A percentile compares a stretch with the other conserved stretches of the same genome.
Evolutionary conservation across 2,329 filamentous ascomycete genomes (phyloP).

Genomic region (Aspergillus sp.): DNA sequence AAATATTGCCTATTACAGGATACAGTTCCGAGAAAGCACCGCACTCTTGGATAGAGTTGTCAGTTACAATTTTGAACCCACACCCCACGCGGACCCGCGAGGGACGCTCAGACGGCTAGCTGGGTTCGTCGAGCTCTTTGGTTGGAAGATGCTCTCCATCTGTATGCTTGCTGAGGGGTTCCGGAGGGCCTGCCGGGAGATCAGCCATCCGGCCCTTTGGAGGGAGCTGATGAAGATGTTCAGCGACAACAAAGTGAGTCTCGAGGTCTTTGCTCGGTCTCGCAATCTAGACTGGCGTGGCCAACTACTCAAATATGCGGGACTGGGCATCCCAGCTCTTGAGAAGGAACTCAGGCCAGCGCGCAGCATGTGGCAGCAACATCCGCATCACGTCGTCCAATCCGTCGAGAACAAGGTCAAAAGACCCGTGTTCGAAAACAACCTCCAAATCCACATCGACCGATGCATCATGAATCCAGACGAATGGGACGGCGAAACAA

Average conservation of each 20-base stretch:
- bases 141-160: conserved; percentile 35
- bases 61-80: background rate
- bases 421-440: conserved; percentile 13
- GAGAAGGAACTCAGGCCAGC: background rate
- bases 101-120: background rate
- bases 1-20: conserved; percentile 3
- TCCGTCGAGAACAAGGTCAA: conserved; percentile 3
- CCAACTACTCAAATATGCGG: conserved; percentile 18
- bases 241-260: conserved; percentile 24
- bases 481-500: background rate
- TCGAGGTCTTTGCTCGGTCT: conserved; percentile 31
- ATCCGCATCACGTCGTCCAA: conserved; percentile 24
- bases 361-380: conserved; percentile 13
- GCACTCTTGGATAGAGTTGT: conserved; percentile 4
- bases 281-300: conserved; percentile 33
- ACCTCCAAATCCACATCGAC: conserved; percentile 24
- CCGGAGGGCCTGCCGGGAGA: conserved; percentile 16
- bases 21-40: conserved; percentile 7
- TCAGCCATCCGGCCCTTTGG: conserved; percentile 21
- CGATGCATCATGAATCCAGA: conserved; percentile 16
- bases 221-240: conserved; percentile 22
- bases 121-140: conserved; percentile 20
- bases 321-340: conserved; percentile 12
- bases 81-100: background rate
- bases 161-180: conserved; percentile 34